phyloP scores from a whole-genome alignment of 306 rosid species.

The Delonix regia region DNA sequence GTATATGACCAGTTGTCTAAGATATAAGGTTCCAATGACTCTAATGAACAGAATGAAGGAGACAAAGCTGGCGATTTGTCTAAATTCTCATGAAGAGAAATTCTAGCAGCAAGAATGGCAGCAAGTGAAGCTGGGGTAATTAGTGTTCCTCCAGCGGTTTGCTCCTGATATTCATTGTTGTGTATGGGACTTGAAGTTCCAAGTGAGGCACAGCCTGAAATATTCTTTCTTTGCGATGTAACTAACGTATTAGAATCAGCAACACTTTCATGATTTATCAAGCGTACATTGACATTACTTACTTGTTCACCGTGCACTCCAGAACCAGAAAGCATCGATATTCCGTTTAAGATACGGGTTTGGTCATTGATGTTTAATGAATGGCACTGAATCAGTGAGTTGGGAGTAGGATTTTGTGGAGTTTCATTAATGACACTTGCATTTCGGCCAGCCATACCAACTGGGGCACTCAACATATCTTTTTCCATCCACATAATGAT shows the following conservation, averaged over 20 bases:
- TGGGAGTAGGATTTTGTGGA: conserved; percentile 45
- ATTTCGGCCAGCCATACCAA: conserved; percentile 42
- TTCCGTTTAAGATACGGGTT: conserved; percentile 30
- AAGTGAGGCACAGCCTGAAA: conserved; percentile 38
- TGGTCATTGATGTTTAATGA: conserved; percentile 14
- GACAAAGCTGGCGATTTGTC: conserved; percentile 46
- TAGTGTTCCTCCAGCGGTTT: conserved; percentile 4
- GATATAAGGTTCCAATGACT: conserved; percentile 40
- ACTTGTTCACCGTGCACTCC: conserved; percentile 40
- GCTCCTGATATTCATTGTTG: conserved; percentile 47
- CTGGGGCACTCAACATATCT: conserved; percentile 40
- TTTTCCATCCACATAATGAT: conserved; percentile 48
- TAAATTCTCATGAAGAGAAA: conserved; percentile 52
- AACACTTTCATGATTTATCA: conserved; percentile 32
- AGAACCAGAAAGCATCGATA: conserved; percentile 48
- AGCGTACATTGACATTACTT: conserved; percentile 30
- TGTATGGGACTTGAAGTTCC: conserved; percentile 39
- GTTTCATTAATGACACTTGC: conserved; percentile 43
- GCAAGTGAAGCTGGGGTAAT: conserved; percentile 43
- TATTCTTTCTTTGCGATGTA: conserved; percentile 42
- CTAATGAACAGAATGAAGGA: conserved; percentile 45
- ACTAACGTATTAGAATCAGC: conserved; percentile 38
- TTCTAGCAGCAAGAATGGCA: conserved; percentile 45
- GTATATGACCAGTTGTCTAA: conserved; percentile 50
- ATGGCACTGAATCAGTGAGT: conserved; percentile 55